Conservation (phyloP, 371 early-diverging fungal species). For the Saksenaea oblongispora region DNA sequence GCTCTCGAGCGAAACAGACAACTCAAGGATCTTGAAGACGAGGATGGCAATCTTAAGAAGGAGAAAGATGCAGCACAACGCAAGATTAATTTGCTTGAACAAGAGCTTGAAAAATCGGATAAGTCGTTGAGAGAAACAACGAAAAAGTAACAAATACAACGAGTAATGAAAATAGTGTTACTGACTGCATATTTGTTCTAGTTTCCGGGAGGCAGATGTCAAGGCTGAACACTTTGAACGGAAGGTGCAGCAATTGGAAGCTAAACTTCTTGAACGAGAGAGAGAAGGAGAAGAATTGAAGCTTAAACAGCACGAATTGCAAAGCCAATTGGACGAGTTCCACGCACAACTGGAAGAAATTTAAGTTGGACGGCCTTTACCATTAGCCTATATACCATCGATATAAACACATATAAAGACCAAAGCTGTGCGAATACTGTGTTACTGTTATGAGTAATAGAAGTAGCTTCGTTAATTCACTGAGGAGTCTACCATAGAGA, state of each 20-base stretch:
- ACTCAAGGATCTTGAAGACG: slow-evolving; percentile 61
- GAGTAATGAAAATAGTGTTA: neutral
- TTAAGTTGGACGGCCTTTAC: slow-evolving; percentile 28
- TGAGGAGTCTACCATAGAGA: no score
- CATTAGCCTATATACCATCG: no score
- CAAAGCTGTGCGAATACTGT: no score
- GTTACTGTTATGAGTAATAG: no score
- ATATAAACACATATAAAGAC: no score
- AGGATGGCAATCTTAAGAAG: slow-evolving; percentile 63
- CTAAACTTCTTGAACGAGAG: slow-evolving; percentile 58
- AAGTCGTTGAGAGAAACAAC: slow-evolving; percentile 65
- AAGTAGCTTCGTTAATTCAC: no score
- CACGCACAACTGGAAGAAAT: slow-evolving; percentile 69
- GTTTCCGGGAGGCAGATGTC: slow-evolving; percentile 77
- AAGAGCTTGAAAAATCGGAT: slow-evolving; percentile 70
- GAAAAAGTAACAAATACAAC: slow-evolving; percentile 55
- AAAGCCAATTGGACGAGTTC: slow-evolving; percentile 72
- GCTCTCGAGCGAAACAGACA: slow-evolving; percentile 62
- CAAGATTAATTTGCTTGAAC: slow-evolving; percentile 66
- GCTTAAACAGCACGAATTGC: slow-evolving; percentile 58
- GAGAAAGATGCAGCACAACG: slow-evolving; percentile 66
- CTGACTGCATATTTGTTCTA: slow-evolving; percentile 19
- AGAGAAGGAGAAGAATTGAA: slow-evolving; percentile 63
- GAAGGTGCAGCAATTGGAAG: slow-evolving; percentile 71
- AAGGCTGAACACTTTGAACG: slow-evolving; percentile 83